Evolutionary conservation across 768 basidiomycete species (phyloP), one percentile per base, ranked within the genome.

Genomic region (Podaxis sp.): DNA sequence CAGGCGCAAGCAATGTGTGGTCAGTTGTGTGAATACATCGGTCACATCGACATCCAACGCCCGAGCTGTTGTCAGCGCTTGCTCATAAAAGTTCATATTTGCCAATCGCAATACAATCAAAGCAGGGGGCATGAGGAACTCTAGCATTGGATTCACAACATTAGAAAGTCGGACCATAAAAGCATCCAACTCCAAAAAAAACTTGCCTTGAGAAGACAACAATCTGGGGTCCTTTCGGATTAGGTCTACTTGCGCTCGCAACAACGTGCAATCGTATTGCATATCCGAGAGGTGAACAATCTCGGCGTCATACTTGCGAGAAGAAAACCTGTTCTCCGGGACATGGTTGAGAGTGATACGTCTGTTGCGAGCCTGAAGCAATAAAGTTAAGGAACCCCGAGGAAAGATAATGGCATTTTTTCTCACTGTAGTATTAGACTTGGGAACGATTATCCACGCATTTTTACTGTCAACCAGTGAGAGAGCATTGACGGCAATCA

Each of bases 401-500:
- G 4, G 61, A 62, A 58, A 65, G 28, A 61, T 64, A 10, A 54
- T 14, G 63, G 50, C 60, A 62, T 25, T 38, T 57, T 67, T 68
- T 56, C 60, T 62, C 65, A 86, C 82, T 65, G 74, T 69, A 59
- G 84, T 80, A 56, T 80, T 69, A 36, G 85, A 69, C 9, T 77
- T 73, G 53, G 84, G 88, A 58, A 94, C 76, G 27, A 90, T 76
- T 27, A 97, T 77, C 93, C 94, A 98, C 11, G 92, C 89, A 63
- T 86, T 86, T 68, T 87, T 87, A 63, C 79, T 78, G 67, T 94
- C 90, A 40, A 94, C 82, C 63, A 98, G 79, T 18, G 89, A 85
- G 50, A 99, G 77, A 3, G 93, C 87, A 69, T 97, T 97, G 70
- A 95, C 90, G 27, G 94, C 90, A 44, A 95, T 86, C 52, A 88